Evolutionary conservation across 2,329 filamentous ascomycete species (phyloP), one percentile per base, ranked within the genome.

Genomic region (Colletotrichum godetiae): DNA sequence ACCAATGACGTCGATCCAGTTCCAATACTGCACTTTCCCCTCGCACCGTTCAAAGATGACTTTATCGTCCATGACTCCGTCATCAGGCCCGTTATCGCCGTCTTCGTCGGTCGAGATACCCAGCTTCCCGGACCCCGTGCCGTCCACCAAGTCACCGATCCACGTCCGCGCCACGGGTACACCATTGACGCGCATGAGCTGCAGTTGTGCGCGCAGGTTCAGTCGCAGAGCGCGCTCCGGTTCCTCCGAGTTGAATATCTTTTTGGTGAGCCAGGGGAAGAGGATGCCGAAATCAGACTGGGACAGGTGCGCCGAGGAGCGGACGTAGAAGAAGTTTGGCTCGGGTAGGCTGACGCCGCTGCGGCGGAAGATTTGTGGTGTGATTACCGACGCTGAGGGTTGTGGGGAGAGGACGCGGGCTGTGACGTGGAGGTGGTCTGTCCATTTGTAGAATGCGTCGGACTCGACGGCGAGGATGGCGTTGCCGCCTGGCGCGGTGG

Each of bases 281-380:
- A 97, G 83, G 29, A 97, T 84, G 46, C 93, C 95, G 77, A 97
- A 97, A 79, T 97, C 95, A 24, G 91, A 93, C 82, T 97, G 95
- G 71, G 89, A 94, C 31, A 97, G 88, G 80, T 97, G 95, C 0
- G 94, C 94, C n/a, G 92, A 93, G 57, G 89, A 86, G 15, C 87
- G 80, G 3, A 94, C 91, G 80, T 94, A 96, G 84, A 94, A 97
- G 78, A 96, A 90, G 76, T 92, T 89, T 5, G 94, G 92, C 68
- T 87, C 85, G 0, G 83, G 77, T 15, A 88, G 81, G 35, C 76
- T 78, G 58, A 84, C 80, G 10, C 85, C 86, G 67, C 84, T 83
- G 4, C 82, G 82, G 3, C 84, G 81, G 75, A 85, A 86, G 11
- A 84, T 75, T 4, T 82, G 78, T 0, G 86, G 77, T 1, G 82